phyloP scores from a whole-genome alignment of 2,329 filamentous ascomycete species.

The Elsinoe ampelina region DNA sequence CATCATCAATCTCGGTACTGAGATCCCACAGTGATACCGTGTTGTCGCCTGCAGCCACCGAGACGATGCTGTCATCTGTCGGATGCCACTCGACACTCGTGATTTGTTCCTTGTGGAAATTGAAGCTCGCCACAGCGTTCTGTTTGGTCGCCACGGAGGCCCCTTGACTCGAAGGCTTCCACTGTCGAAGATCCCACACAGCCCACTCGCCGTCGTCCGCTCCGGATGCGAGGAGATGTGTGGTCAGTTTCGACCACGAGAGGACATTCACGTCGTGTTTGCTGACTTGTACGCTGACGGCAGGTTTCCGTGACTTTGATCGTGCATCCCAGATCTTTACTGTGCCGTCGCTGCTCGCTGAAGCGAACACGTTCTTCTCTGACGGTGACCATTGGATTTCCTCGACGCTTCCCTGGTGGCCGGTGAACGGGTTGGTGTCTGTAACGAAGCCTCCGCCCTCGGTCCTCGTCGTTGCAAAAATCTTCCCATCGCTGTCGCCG shows the following conservation, averaged over 20 bases:
- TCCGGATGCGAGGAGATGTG: constrained; percentile 82
- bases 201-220: constrained; percentile 90
- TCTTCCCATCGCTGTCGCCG: constrained; percentile 81
- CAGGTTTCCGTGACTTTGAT: constrained; percentile 80
- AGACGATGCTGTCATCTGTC: constrained; percentile 89
- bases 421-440: constrained; percentile 71
- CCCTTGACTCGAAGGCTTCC: constrained; percentile 53
- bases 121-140: constrained; percentile 82
- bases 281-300: constrained; percentile 76
- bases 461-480: constrained; percentile 78
- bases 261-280: constrained; percentile 89
- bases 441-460: constrained; percentile 85
- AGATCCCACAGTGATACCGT: constrained; percentile 95
- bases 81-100: constrained; percentile 97
- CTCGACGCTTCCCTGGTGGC: constrained; percentile 79
- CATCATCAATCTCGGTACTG: constrained; percentile 91
- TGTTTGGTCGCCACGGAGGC: constrained; percentile 39
- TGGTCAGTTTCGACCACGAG: constrained; percentile 83
- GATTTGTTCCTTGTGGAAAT: constrained; percentile 93
- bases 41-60: constrained; percentile 84
- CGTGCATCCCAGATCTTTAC: constrained; percentile 94
- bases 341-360: constrained; percentile 85
- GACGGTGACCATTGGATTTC: constrained; percentile 95
- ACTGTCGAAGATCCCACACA: constrained; percentile 92
- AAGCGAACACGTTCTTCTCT: constrained; percentile 88